Evolutionary conservation across 2,329 filamentous ascomycete species (phyloP).

Genomic region (Paraconiothyrium sp.): DNA sequence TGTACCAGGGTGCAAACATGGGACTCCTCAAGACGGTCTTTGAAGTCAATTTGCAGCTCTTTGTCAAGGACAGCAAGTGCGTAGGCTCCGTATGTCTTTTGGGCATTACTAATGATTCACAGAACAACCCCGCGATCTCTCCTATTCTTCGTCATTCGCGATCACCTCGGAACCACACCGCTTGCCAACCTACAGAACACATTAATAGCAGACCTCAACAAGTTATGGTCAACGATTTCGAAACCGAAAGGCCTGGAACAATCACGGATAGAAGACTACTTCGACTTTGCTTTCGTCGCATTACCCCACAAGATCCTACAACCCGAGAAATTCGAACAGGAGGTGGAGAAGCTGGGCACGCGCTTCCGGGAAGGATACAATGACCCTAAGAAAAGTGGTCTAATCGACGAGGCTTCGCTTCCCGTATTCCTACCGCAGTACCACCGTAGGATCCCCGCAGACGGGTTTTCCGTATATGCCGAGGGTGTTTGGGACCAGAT

Average conservation of each 20-base stretch:
- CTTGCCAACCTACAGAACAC: constrained; percentile 90
- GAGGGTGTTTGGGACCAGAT: constrained; percentile 98
- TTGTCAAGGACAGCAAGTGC: constrained; percentile 93
- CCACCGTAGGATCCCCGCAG: constrained; percentile 92
- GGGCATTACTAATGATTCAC: constrained; percentile 32
- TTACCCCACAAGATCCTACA: constrained; percentile 97
- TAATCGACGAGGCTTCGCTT: constrained; percentile 75
- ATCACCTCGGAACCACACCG: constrained; percentile 92
- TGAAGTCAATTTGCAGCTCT: constrained; percentile 96
- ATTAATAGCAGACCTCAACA: constrained; percentile 85
- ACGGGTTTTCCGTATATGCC: constrained; percentile 95
- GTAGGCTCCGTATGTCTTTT: constrained; percentile 40
- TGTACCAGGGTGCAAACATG: constrained; percentile 99
- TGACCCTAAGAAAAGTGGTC: constrained; percentile 68
- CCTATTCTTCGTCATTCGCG: constrained; percentile 98
- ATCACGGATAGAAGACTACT: constrained; percentile 94
- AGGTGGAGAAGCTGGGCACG: constrained; percentile 80
- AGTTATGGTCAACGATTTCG: constrained; percentile 91
- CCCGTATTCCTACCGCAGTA: constrained; percentile 93
- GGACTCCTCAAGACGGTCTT: constrained; percentile 98
- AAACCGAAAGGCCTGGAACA: constrained; percentile 90
- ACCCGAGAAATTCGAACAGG: constrained; percentile 85
- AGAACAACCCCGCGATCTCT: constrained; percentile 89
- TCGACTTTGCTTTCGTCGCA: constrained; percentile 96
- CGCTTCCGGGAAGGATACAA: constrained; percentile 86